Evolutionary conservation across 2,329 filamentous ascomycete species (phyloP).

Genomic region (Aschersonia sp.): DNA sequence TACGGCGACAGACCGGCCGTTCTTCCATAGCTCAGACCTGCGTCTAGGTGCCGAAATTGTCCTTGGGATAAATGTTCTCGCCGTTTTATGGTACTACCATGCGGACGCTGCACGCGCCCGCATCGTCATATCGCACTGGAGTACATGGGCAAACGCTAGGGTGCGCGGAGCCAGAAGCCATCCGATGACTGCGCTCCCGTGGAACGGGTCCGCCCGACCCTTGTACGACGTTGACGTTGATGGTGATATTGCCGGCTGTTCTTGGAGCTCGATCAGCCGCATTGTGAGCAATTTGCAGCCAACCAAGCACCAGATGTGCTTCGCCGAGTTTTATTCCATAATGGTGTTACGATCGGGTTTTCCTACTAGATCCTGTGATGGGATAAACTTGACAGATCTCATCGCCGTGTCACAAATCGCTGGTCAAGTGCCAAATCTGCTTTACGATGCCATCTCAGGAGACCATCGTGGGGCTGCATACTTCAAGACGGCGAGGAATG

Average conservation of each 20-base stretch:
- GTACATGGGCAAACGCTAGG: neutral
- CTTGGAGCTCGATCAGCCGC: neutral
- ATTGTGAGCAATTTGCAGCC: neutral
- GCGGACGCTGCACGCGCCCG: neutral
- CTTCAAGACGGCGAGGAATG: neutral
- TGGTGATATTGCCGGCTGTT: neutral
- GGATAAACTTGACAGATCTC: neutral
- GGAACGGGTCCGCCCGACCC: neutral
- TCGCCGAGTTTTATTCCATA: neutral
- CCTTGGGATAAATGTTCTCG: neutral
- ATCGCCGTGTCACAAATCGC: neutral
- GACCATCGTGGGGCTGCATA: neutral
- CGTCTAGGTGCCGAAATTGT: neutral
- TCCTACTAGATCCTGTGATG: neutral
- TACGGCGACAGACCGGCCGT: neutral
- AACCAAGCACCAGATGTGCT: neutral
- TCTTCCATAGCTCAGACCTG: neutral
- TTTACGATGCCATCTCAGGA: neutral
- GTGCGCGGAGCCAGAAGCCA: neutral
- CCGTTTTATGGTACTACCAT: neutral
- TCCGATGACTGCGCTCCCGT: neutral
- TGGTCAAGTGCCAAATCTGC: neutral
- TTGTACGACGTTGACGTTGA: neutral
- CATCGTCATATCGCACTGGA: neutral
- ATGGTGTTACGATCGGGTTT: neutral